phyloP scores from a whole-genome alignment of 1,284 basidiomycete genomes.

The Meira nashicola region DNA sequence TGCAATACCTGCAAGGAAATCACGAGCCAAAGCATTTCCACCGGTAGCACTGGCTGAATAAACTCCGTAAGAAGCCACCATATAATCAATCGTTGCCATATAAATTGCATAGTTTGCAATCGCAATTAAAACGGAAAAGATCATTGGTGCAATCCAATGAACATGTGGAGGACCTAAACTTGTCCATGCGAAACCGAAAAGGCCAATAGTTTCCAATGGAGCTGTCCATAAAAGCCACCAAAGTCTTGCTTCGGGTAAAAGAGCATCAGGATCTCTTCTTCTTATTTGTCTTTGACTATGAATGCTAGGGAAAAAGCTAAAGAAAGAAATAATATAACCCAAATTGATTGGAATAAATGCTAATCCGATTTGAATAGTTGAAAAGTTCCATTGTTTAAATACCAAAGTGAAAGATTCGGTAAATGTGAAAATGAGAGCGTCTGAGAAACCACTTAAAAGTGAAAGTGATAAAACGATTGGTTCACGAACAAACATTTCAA shows the following conservation, averaged over 20 bases:
- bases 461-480: conserved; percentile 56
- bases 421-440: conserved; percentile 55
- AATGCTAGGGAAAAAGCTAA: conserved; percentile 53
- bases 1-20: conserved; percentile 55
- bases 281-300: conserved; percentile 39
- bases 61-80: conserved; percentile 55
- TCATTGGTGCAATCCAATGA: conserved; percentile 56
- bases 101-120: conserved; percentile 53
- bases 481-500: conserved; percentile 53
- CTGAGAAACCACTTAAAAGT: conserved; percentile 55
- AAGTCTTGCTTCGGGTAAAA: conserved; percentile 53
- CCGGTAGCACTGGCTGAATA: conserved; percentile 55
- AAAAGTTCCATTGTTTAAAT: conserved; percentile 55
- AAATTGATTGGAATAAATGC: conserved; percentile 54
- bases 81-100: conserved; percentile 53
- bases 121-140: conserved; percentile 54
- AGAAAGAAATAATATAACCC: conserved; percentile 54
- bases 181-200: conserved; percentile 56
- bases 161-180: conserved; percentile 50
- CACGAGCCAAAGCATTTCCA: conserved; percentile 49
- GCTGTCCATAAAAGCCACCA: conserved; percentile 53
- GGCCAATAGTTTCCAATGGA: conserved; percentile 54
- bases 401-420: conserved; percentile 54
- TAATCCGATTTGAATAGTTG: conserved; percentile 46
- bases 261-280: conserved; percentile 34